Percentiles rank a stretch among this genome's conserved stretches.
Evolutionary conservation across 805 yeast species (phyloP).

Genomic region (Priceomyces medius): DNA sequence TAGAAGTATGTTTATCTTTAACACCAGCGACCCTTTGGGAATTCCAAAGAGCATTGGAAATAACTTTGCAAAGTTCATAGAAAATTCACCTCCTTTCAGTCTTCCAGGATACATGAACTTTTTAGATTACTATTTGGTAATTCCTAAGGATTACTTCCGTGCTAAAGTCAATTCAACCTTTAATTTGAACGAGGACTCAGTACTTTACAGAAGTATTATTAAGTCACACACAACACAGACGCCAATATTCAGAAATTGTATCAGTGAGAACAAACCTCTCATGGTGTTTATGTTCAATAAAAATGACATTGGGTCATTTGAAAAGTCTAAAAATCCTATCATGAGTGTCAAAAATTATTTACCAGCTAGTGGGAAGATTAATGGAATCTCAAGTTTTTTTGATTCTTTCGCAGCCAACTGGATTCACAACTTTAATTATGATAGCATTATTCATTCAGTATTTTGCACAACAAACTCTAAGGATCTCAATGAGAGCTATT

Average conservation of each 20-base stretch:
- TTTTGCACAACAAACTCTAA: constrained; percentile 41
- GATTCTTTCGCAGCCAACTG: constrained; percentile 43
- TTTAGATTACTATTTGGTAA: constrained; percentile 36
- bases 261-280: constrained; percentile 29
- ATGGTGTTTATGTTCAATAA: constrained; percentile 30
- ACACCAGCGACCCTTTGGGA: constrained; percentile 21
- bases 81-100: constrained; percentile 37
- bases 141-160: constrained; percentile 28
- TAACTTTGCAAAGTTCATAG: constrained; percentile 24
- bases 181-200: constrained; percentile 7
- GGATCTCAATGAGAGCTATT: constrained; percentile 18
- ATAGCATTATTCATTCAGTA: constrained; percentile 37
- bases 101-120: constrained; percentile 34
- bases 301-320: constrained; percentile 2
- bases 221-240: constrained; percentile 9
- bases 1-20: constrained; percentile 39
- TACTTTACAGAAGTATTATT: constrained; percentile 11
- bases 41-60: constrained; percentile 9
- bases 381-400: constrained; percentile 32
- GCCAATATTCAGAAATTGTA: constrained; percentile 27
- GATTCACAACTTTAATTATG: constrained; percentile 31
- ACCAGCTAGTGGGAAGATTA: constrained; percentile 7
- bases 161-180: constrained; percentile 4
- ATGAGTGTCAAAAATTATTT: constrained; percentile 23
- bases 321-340: constrained; percentile 14